These are phyloP conservation scores for Pleurozium schreberi DNA, from an alignment of 225 moss, liverwort and hornwort genomes.

Conservation along the genomic window DNA sequence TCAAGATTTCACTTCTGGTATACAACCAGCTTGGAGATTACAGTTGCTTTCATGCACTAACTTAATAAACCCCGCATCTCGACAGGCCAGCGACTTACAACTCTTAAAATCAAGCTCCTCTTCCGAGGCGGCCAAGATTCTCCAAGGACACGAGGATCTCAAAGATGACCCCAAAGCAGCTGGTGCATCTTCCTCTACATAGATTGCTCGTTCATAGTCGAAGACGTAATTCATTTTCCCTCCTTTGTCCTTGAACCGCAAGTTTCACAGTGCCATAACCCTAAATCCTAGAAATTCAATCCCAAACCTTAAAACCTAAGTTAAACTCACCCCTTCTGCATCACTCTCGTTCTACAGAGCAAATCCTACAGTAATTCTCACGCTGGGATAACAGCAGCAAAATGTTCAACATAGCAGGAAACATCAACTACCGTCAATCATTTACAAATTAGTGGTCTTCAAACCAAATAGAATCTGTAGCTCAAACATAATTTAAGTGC, in stretches of 20 bases:
- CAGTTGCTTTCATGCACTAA: background rate
- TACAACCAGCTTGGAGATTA: background rate
- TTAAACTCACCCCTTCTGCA: no score
- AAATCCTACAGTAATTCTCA: background rate
- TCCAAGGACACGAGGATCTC: background rate
- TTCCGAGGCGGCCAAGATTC: background rate
- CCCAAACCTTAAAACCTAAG: no score
- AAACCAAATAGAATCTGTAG: accelerated
- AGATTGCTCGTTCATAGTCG: background rate
- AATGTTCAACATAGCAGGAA: no score
- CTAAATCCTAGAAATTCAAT: no score
- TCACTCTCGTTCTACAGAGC: no score
- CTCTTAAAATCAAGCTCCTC: background rate
- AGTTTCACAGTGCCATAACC: background rate
- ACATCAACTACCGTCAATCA: accelerated
- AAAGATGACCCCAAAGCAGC: background rate
- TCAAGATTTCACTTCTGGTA: no score
- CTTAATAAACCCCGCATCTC: background rate
- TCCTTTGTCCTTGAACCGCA: background rate
- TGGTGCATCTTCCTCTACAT: background rate
- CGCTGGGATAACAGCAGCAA: background rate
- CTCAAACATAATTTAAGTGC: accelerated
- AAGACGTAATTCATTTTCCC: background rate
- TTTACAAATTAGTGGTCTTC: accelerated
- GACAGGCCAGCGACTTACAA: background rate